These are phyloP conservation scores for Agaricales sp. DNA, from an alignment of 1,284 basidiomycete genomes.

Conservation along the genomic window DNA sequence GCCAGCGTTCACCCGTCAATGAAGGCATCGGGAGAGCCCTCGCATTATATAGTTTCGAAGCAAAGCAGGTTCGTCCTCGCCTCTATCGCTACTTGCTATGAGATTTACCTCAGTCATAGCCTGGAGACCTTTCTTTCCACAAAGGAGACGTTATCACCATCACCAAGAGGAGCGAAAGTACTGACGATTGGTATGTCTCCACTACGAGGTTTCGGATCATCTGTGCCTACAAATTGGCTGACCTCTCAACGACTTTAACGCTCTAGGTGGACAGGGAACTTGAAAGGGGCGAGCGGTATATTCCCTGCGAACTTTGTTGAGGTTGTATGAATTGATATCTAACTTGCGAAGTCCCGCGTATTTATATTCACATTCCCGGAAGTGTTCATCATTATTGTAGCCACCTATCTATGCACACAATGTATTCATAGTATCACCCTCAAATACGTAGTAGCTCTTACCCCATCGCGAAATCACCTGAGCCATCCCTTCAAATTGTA, in stretches of 20 bases:
- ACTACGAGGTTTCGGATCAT: neutral
- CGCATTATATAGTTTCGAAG: conserved; percentile 70
- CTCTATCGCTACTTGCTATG: neutral
- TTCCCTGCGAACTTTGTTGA: neutral
- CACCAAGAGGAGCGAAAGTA: conserved; percentile 64
- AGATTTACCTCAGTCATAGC: conserved; percentile 23
- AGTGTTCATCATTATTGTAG: too few species aligned
- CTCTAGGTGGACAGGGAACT: neutral
- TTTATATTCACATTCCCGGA: too few species aligned
- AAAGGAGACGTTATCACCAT: conserved; percentile 78
- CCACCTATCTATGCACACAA: too few species aligned
- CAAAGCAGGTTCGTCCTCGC: conserved; percentile 45
- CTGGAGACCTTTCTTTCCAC: conserved; percentile 76
- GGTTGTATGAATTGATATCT: too few species aligned
- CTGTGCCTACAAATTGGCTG: too few species aligned
- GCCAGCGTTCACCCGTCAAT: too few species aligned
- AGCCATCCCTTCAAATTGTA: too few species aligned
- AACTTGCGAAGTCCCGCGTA: too few species aligned
- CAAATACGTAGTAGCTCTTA: too few species aligned
- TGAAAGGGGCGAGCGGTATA: neutral
- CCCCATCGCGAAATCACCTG: too few species aligned
- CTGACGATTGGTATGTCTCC: conserved; percentile 64
- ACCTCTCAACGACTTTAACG: too few species aligned
- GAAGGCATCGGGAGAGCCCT: conserved; percentile 68
- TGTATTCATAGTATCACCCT: too few species aligned